Base-by-base conservation (phyloP, 495 filamentous ascomycete genomes). In the Bathelium albidoporum region DNA sequence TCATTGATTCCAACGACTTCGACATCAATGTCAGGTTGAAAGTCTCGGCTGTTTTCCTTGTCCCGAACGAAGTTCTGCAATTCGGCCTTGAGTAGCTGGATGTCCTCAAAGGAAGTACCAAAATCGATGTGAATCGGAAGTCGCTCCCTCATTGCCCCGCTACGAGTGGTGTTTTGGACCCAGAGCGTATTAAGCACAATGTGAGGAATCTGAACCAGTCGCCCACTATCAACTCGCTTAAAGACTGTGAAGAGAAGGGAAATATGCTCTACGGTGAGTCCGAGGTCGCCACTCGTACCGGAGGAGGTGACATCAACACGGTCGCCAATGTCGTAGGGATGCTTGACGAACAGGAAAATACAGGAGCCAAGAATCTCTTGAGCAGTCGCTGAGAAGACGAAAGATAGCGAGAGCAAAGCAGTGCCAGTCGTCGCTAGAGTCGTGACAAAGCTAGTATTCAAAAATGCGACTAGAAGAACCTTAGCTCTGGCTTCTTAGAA, bases 271-370 rank as follows among this genome's bases (percentile, higher is more conserved):
- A 98, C 93, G 9, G 88, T 76, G 62, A 94, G 83, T 68, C 87
- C 82, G 68, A 89, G 82, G 62, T 81, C 80, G 22, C 77, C 77
- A 12, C 44, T 29, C 2, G 10, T 58, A 10, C 62, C 62, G 3
- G 49, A n/a, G 5, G 58, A 20, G 11, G 61, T 62, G 67, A 98
- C 86, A 69, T 97, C 91, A 36, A 97, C 88, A 24, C 94, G 89
- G 71, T 98, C 94, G 44, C 94, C 90, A 28, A 97, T 90, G 72
- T 98, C 94, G 73, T 82, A 90, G 0, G 87, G 91, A 69, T 96
- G 94, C 76, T 98, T 98, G 80, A 97, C 89, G 71, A 98, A 97
- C 5, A 98, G 80, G 78, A 98, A 98, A 73, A 98, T 95, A 77
- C 93, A 97, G 20, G 90, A 95, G 55, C 91, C 93, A 14, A 97